Percentiles rank a stretch among this genome's conserved stretches.
Conservation (phyloP, 306 rosid genomes). For the Sesbania bispinosa region DNA sequence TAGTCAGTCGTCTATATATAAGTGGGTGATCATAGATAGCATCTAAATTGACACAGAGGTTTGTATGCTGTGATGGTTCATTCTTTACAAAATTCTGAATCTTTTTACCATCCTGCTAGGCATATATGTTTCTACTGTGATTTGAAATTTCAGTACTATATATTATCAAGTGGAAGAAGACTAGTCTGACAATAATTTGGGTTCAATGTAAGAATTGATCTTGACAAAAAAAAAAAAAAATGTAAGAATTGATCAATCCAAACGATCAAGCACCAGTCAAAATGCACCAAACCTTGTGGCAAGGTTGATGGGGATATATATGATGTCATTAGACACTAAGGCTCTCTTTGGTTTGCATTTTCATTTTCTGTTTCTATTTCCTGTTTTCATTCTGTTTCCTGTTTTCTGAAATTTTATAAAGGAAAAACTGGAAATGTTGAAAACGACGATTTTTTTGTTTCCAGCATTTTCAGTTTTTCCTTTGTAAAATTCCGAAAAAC, state of each 20-base stretch:
- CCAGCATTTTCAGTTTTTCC: too few relatives aligned
- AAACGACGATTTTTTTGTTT: too few relatives aligned
- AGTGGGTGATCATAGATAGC: neutral
- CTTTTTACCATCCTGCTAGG: neutral
- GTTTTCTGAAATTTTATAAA: too few relatives aligned
- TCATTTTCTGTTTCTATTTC: too few relatives aligned
- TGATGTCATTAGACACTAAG: slow-evolving; percentile 53
- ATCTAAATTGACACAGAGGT: slow-evolving; percentile 1
- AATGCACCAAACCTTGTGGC: slow-evolving; percentile 91
- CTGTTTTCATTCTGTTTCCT: too few relatives aligned
- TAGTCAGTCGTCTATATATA: slow-evolving; percentile 11
- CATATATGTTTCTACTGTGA: neutral
- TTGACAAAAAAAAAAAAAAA: too few relatives aligned
- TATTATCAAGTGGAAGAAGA: slow-evolving; percentile 59
- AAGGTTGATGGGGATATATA: slow-evolving; percentile 94
- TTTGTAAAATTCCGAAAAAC: too few relatives aligned
- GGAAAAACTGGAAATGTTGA: too few relatives aligned
- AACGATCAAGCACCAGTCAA: slow-evolving; percentile 47
- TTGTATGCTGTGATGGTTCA: neutral
- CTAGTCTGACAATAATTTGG: slow-evolving; percentile 44
- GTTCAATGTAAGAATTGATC: too few relatives aligned
- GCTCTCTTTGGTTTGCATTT: too few relatives aligned
- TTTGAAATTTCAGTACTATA: slow-evolving; percentile 42
- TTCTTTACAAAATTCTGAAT: neutral
- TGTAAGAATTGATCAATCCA: slow-evolving; percentile 83